A percentile compares a stretch with the other conserved stretches of the same genome.
These are phyloP conservation scores for Brasenia schreberi DNA, from an alignment of 164 flowering plant species.

Conservation along the genomic window DNA sequence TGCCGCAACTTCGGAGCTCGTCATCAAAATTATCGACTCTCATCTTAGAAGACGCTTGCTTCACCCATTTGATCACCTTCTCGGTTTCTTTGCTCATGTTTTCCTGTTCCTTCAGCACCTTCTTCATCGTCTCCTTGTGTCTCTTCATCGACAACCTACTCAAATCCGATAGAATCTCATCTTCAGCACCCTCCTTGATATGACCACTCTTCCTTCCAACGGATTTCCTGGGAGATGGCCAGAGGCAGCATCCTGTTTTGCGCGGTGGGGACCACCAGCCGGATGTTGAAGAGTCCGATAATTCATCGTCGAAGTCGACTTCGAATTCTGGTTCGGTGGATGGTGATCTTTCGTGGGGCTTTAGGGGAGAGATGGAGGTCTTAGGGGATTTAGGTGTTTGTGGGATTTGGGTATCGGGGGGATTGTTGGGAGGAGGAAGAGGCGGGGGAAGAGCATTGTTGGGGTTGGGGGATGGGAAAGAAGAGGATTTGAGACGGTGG, in stretches of 20 bases:
- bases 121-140: slow-evolving; percentile 36
- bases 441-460: slow-evolving; percentile 9
- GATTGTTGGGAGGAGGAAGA: slow-evolving; percentile 4
- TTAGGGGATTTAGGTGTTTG: not conserved
- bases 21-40: slow-evolving; percentile 13
- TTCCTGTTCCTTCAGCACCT: slow-evolving; percentile 44
- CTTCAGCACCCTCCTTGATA: slow-evolving; percentile 16
- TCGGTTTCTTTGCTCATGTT: slow-evolving; percentile 42
- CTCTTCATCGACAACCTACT: slow-evolving; percentile 28
- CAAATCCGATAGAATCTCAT: slow-evolving; percentile 35
- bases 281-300: not conserved
- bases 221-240: slow-evolving; percentile 33
- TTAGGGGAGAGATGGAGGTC: slow-evolving; percentile 1
- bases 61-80: slow-evolving; percentile 57
- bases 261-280: slow-evolving; percentile 21
- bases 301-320: no score
- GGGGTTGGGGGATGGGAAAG: slow-evolving; percentile 13
- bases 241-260: slow-evolving; percentile 32
- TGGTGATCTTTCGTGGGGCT: not conserved
- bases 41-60: slow-evolving; percentile 52
- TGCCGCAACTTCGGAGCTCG: slow-evolving; percentile 32
- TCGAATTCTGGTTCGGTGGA: not conserved
- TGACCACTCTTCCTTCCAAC: slow-evolving; percentile 17
- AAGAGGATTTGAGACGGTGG: slow-evolving; percentile 51
- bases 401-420: slow-evolving; percentile 1